phyloP scores from a whole-genome alignment of 2,329 filamentous ascomycete species.

The Diplodia intermedia region DNA sequence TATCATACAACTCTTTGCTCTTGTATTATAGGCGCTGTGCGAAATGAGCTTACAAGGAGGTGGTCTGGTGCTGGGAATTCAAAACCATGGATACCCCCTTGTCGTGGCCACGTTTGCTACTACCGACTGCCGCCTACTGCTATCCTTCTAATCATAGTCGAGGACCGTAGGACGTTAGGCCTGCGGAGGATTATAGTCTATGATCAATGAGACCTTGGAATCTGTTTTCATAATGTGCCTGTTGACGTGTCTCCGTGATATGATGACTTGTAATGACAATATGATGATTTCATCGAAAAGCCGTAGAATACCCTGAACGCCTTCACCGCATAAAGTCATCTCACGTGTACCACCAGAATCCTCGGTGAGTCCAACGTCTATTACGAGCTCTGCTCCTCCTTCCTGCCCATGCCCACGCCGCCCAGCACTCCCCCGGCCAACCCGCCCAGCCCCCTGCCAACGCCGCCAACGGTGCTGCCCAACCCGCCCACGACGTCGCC shows the following conservation, averaged over 20 bases:
- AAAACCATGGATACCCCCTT: slow-evolving; percentile 9
- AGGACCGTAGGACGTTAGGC: neutral
- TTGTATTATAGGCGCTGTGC: slow-evolving; percentile 30
- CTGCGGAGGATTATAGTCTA: neutral
- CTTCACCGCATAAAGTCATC: too few relatives aligned
- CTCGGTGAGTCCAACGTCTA: neutral
- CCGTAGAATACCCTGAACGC: too few relatives aligned
- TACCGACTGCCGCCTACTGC: neutral
- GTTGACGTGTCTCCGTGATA: too few relatives aligned
- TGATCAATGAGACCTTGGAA: slow-evolving; percentile 16
- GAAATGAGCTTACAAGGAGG: slow-evolving; percentile 14
- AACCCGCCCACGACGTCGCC: slow-evolving; percentile 55
- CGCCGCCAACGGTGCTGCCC: slow-evolving; percentile 52
- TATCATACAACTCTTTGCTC: slow-evolving; percentile 27
- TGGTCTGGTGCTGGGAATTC: slow-evolving; percentile 16
- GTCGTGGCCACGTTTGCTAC: slow-evolving; percentile 11
- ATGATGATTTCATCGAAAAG: too few relatives aligned
- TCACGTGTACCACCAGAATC: neutral
- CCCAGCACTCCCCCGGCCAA: slow-evolving; percentile 43
- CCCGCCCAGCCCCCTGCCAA: slow-evolving; percentile 47
- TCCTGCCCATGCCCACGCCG: slow-evolving; percentile 36
- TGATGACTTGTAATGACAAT: neutral
- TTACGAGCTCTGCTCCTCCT: slow-evolving; percentile 33
- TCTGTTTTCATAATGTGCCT: neutral
- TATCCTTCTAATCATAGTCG: neutral